Evolutionary conservation across 805 yeast species (phyloP).

Genomic region (Kazachstania taianensis): DNA sequence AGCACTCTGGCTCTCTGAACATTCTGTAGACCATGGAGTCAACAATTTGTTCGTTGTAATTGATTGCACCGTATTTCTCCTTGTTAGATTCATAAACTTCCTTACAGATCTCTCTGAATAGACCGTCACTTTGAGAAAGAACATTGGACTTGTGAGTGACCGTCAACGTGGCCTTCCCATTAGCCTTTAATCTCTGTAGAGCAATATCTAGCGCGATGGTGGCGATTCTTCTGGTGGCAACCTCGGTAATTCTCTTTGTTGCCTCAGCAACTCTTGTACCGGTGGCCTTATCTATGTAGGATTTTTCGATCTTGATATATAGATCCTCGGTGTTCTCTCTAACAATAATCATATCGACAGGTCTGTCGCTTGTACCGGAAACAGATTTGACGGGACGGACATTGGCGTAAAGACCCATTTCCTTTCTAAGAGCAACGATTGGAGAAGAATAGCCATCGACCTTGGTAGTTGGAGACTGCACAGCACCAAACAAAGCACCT

Average conservation of each 20-base stretch:
- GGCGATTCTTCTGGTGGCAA: constrained; percentile 78
- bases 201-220: constrained; percentile 90
- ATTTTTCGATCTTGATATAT: constrained; percentile 85
- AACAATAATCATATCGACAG: constrained; percentile 95
- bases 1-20: constrained; percentile 96
- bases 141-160: constrained; percentile 97
- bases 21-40: constrained; percentile 98
- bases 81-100: constrained; percentile 40
- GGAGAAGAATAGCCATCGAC: constrained; percentile 97
- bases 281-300: constrained; percentile 55
- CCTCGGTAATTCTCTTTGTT: constrained; percentile 87
- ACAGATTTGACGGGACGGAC: constrained; percentile 97
- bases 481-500: constrained; percentile 97
- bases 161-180: constrained; percentile 54
- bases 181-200: constrained; percentile 72
- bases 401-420: constrained; percentile 88
- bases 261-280: constrained; percentile 95
- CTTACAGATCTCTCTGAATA: constrained; percentile 77
- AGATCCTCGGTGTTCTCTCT: constrained; percentile 98
- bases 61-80: constrained; percentile 48
- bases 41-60: constrained; percentile 89
- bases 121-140: constrained; percentile 82
- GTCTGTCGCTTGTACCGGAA: constrained; percentile 62
- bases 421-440: constrained; percentile 95
- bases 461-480: constrained; percentile 85